Evolutionary conservation across 805 yeast species (phyloP).

Genomic region (Tetrapisispora taiwanensis): DNA sequence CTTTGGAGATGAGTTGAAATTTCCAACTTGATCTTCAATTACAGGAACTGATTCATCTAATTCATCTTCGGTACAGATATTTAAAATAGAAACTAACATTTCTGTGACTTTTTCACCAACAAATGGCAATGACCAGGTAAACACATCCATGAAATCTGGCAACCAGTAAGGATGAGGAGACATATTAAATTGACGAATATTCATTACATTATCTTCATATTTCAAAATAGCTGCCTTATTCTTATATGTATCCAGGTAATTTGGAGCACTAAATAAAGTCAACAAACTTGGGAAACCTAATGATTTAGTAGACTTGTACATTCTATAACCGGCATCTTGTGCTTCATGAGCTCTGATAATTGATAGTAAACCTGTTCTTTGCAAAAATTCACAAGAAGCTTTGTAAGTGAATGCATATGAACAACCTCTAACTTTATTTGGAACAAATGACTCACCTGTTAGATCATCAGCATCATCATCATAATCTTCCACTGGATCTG

Average conservation of each 20-base stretch:
- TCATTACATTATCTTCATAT: slow-evolving; percentile 87
- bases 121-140: slow-evolving; percentile 94
- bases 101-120: slow-evolving; percentile 95
- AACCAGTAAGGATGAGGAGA: slow-evolving; percentile 95
- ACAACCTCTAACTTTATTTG: slow-evolving; percentile 79
- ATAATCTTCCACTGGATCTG: slow-evolving; percentile 88
- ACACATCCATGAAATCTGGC: slow-evolving; percentile 94
- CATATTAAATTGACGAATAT: slow-evolving; percentile 85
- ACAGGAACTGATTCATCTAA: slow-evolving; percentile 54
- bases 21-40: slow-evolving; percentile 33
- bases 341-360: slow-evolving; percentile 95
- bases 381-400: slow-evolving; percentile 72
- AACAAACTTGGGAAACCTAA: slow-evolving; percentile 84
- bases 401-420: slow-evolving; percentile 80
- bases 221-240: slow-evolving; percentile 92
- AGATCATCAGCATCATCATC: slow-evolving; percentile 48
- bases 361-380: slow-evolving; percentile 67
- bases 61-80: slow-evolving; percentile 93
- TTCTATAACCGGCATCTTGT: slow-evolving; percentile 93
- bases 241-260: slow-evolving; percentile 82
- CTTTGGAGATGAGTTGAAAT: slow-evolving; percentile 4
- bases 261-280: slow-evolving; percentile 92
- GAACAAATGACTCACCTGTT: slow-evolving; percentile 33
- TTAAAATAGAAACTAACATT: slow-evolving; percentile 79
- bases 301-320: slow-evolving; percentile 75